Base-by-base conservation (phyloP, 371 early-diverging fungal species). In the Amoeboaphelidium protococcarum region DNA sequence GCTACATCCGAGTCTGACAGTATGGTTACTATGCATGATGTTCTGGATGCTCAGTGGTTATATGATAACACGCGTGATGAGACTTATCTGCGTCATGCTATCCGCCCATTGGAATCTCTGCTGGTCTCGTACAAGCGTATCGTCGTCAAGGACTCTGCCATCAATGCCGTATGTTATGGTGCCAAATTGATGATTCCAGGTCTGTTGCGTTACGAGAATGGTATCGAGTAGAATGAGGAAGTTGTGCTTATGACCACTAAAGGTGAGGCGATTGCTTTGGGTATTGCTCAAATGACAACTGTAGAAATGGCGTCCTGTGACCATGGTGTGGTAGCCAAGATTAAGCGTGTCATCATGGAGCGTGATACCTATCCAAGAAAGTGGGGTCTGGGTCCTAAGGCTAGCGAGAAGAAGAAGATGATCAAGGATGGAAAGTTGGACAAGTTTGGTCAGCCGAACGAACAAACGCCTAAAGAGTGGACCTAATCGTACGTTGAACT, bases 301-400 rank as follows among this genome's bases (percentile, higher is more conserved):
- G 76, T 90, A 23, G 91, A 91, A 51, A 88, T 99, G 83, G 82
- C 78, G 24, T 76, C 87, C 6, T 78, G 80, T 65, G 72, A 75
- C 49, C 87, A 87, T 60, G 96, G 96, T 42, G 83, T 94, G 23
- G 92, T 98, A 47, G 85, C 91, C 57, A 87, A 89, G 72, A 90
- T 95, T 58, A 96, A 97, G 78, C 79, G 98, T 59, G 98, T 99
- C 42, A 97, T 99, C 53, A 99, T 99, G 99, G 98, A 98, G 65
- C 84, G 96, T 52, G 96, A 91, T 64, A 86, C 95, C 13, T 98
- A 98, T 63, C 92, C 92, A 43, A 78, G 87, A 47, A 72, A 79
- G 50, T 98, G 97, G 97, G 97, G 98, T 25, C 66, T 94, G 56
- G 95, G 95, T 44, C 90, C 92, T 26, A 73, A 78, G 56, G 95